A percentile compares a stretch with the other conserved stretches of the same genome.
These are phyloP conservation scores for Neopestalotiopsis sp. DNA, from an alignment of 2,329 filamentous ascomycete species.

Conservation along the genomic window DNA sequence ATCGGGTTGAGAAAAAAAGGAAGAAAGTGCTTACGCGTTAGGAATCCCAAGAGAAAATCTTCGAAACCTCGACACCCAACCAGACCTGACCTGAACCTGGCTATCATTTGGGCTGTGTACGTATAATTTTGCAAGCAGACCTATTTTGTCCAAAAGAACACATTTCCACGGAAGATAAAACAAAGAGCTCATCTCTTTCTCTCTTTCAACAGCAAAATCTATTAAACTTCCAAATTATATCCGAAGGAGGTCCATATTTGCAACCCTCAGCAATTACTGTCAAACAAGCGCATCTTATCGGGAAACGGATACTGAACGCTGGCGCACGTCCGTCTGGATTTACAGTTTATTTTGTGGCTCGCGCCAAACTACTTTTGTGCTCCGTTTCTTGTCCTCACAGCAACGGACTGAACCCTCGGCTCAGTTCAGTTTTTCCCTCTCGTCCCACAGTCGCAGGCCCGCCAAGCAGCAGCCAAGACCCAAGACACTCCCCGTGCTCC, in stretches of 20 bases:
- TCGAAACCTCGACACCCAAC: not conserved
- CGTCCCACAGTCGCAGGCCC: not conserved
- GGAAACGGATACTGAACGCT: not conserved
- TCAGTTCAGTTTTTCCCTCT: not conserved
- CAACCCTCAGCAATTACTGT: not conserved
- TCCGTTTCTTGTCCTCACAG: not conserved
- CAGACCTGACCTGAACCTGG: not conserved
- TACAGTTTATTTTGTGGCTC: not conserved
- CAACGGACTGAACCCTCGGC: not conserved
- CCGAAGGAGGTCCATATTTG: not conserved
- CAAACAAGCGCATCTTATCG: conserved; percentile 1
- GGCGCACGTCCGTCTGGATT: not conserved
- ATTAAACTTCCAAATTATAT: conserved; percentile 3
- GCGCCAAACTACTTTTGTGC: not conserved
- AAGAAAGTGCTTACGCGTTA: conserved; percentile 1
- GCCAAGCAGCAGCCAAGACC: not conserved
- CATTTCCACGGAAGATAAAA: not conserved
- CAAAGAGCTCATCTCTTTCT: not conserved
- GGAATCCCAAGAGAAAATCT: not conserved
- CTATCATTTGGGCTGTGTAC: not conserved
- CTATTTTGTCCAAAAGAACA: not conserved
- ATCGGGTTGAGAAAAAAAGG: too few species aligned
- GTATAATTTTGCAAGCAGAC: not conserved
- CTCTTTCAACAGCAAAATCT: not conserved
- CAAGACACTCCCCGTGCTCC: not conserved